Evolutionary conservation across 1,139 yeast species (phyloP), one percentile per base, ranked within the genome.

Genomic region (Meyerozyma athensensis): DNA sequence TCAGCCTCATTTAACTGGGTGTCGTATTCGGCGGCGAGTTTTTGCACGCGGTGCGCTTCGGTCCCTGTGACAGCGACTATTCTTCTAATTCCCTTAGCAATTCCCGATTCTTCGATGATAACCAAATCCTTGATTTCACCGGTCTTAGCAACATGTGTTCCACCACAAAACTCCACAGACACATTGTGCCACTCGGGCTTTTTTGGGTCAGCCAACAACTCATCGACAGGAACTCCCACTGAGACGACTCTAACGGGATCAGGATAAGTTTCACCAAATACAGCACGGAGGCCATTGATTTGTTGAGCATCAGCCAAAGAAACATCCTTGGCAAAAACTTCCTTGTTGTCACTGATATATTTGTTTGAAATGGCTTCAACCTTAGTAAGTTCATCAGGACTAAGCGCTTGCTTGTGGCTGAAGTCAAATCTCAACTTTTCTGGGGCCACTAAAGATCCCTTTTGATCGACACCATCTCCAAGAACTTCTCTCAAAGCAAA

Each of bases 211-310:
- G 74, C 69, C 46, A 90, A 59, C 49, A 92, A 69, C 5, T 85
- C 94, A 18, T 86, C 92, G 36, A 94, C 86, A 35, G 96, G 79
- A 33, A 77, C 84, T 56, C 99, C 99, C 54, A 94, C 86, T 26
- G 96, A 86, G 39, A 92, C 97, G 50, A 92, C 98, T 60, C 98
- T 81, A 24, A 92, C 99, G 34, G 98, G 99, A 56, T 92, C 97
- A 30, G 99, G 99, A 58, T 92, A 92, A 4, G 96, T 87, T 71
- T 92, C 99, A 52, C 98, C 98, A 56, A 92, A 94, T 32, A 92
- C 98, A 38, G 98, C 98, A 65, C 98, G 86, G 39, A 94, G 80
- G 19, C 97, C 95, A 47, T 64, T 66, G 50, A 92, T 90, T 38
- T 75, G 65, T 53, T 76, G 78, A 28, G 97, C 98, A 43, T 65